These are phyloP conservation scores for Fusarium acutatum DNA, from an alignment of 2,329 filamentous ascomycete genomes.

Conservation along the genomic window DNA sequence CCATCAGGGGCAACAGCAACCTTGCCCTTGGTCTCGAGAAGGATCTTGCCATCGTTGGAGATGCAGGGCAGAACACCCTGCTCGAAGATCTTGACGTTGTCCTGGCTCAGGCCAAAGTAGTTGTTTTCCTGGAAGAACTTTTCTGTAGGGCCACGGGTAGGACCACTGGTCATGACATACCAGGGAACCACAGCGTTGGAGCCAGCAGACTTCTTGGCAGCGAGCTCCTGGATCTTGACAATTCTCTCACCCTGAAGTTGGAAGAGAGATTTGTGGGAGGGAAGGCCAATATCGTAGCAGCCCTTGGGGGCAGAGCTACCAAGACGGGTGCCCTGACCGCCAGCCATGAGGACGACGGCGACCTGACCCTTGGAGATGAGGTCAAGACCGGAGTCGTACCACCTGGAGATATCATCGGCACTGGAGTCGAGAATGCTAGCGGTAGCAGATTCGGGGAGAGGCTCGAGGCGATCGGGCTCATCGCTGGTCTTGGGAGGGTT, in stretches of 20 bases:
- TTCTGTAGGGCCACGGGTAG: slow-evolving; percentile 91
- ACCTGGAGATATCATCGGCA: slow-evolving; percentile 77
- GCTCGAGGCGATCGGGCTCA: slow-evolving; percentile 72
- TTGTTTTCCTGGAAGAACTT: slow-evolving; percentile 88
- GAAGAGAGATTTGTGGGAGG: slow-evolving; percentile 93
- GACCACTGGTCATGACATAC: slow-evolving; percentile 99
- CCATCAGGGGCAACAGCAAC: slow-evolving; percentile 96
- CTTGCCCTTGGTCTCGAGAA: slow-evolving; percentile 89
- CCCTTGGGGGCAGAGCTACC: slow-evolving; percentile 97
- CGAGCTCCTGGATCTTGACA: slow-evolving; percentile 82
- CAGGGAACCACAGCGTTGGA: slow-evolving; percentile 79
- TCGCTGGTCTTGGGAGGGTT: slow-evolving; percentile 75
- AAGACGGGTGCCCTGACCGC: slow-evolving; percentile 92
- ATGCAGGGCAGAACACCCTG: slow-evolving; percentile 97
- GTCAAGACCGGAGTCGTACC: slow-evolving; percentile 85
- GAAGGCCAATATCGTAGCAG: slow-evolving; percentile 95
- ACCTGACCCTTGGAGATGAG: slow-evolving; percentile 81
- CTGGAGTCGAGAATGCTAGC: slow-evolving; percentile 93
- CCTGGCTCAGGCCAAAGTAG: slow-evolving; percentile 88
- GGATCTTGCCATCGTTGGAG: slow-evolving; percentile 96
- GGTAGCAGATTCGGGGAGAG: slow-evolving; percentile 84
- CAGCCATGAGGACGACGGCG: slow-evolving; percentile 93
- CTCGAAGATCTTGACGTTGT: slow-evolving; percentile 93
- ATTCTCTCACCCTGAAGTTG: slow-evolving; percentile 98
- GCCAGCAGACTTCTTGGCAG: slow-evolving; percentile 70